A percentile compares a stretch with the other conserved stretches of the same genome.
These are phyloP conservation scores for Datura wrightii DNA, from an alignment of 257 asterid species.

Conservation along the genomic window DNA sequence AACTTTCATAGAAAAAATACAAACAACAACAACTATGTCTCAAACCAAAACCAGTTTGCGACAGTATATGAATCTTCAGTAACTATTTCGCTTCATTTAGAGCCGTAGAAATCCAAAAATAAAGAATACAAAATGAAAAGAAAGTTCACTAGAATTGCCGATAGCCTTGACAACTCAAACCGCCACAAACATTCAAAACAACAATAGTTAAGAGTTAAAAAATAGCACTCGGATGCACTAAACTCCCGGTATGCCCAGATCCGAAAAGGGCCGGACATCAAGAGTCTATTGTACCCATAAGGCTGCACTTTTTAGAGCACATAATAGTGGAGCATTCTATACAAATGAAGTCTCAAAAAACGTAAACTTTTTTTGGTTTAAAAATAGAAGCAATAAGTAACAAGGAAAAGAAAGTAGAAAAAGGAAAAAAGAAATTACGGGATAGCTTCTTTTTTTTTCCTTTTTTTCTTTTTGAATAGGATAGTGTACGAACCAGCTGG, in stretches of 20 bases:
- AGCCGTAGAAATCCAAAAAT: background rate
- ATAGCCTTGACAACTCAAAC: conserved; percentile 9
- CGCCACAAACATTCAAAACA: background rate
- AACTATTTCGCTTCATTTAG: background rate
- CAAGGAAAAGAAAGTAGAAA: conserved; percentile 8
- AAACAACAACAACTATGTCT: background rate
- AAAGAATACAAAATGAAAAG: background rate
- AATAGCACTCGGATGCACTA: too few species aligned
- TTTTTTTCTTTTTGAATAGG: background rate
- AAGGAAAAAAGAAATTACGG: background rate
- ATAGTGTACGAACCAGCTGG: background rate
- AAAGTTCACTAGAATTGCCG: background rate
- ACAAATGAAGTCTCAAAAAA: background rate
- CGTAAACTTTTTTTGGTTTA: background rate
- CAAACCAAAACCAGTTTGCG: background rate
- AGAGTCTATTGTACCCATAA: too few species aligned
- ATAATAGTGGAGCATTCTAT: background rate
- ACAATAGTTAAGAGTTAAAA: background rate
- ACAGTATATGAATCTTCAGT: background rate
- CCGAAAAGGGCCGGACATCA: too few species aligned
- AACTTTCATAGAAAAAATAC: background rate
- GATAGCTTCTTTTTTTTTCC: background rate
- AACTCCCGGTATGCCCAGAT: too few species aligned
- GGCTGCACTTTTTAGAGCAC: too few species aligned
- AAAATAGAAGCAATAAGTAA: background rate